Evolutionary conservation across 306 rosid species (phyloP).

Genomic region (Prunus dulcis): DNA sequence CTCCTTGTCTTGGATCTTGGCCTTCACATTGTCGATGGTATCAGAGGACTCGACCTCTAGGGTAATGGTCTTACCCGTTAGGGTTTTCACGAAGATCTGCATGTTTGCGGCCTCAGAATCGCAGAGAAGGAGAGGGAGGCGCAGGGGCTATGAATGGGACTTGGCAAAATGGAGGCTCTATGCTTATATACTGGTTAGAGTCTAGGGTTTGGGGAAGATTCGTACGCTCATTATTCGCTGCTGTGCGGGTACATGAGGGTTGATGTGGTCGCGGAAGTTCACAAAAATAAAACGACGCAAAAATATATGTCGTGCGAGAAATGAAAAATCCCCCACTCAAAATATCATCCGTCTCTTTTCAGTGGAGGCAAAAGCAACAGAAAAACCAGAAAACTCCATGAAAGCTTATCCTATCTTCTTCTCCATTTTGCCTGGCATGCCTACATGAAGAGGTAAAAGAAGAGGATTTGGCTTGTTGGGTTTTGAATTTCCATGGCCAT

Average conservation of each 20-base stretch:
- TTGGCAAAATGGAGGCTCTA: neutral
- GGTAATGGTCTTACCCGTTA: slow-evolving; percentile 91
- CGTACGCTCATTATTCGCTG: neutral
- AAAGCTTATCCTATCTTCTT: neutral
- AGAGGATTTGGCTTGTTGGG: neutral
- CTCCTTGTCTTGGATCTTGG: slow-evolving; percentile 95
- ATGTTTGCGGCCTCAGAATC: slow-evolving; percentile 28
- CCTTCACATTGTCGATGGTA: slow-evolving; percentile 87
- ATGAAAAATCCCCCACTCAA: neutral
- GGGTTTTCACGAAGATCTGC: slow-evolving; percentile 98
- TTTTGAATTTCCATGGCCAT: slow-evolving; percentile 37
- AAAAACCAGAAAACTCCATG: slow-evolving; percentile 28
- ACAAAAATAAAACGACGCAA: neutral
- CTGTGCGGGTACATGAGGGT: neutral
- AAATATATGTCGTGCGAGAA: neutral
- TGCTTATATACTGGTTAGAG: neutral
- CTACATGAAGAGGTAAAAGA: neutral
- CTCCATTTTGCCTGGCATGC: neutral
- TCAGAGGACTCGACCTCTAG: slow-evolving; percentile 91
- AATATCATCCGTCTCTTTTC: neutral
- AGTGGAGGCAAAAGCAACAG: slow-evolving; percentile 14
- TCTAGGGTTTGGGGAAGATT: neutral
- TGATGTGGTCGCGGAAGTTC: neutral
- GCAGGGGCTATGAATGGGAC: neutral
- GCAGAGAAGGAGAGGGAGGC: neutral